Conservation (phyloP, 208 protist genomes). For the Balamuthia mandrillaris region DNA sequence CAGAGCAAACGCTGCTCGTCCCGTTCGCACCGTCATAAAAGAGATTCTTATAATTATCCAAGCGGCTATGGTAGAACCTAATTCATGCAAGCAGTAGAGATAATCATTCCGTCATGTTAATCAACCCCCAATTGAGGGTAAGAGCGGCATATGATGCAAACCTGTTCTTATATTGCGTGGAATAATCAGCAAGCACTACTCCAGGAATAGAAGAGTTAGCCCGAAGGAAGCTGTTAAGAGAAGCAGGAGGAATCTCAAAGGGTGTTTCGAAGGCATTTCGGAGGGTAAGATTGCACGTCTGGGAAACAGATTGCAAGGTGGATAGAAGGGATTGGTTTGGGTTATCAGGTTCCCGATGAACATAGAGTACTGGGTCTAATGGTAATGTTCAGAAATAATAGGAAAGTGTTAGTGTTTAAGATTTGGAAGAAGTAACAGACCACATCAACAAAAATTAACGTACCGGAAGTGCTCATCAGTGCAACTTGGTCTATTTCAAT, state of each 20-base stretch:
- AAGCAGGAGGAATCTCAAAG: slow-evolving; percentile 10
- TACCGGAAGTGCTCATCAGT: too few relatives aligned
- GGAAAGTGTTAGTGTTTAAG: neutral
- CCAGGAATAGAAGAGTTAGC: slow-evolving; percentile 1
- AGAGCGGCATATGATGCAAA: neutral
- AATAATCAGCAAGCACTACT: neutral
- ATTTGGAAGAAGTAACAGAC: neutral
- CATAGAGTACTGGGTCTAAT: neutral
- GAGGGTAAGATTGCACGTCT: neutral
- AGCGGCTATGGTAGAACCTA: slow-evolving; percentile 12
- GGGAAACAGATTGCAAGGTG: neutral
- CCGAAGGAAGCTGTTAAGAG: slow-evolving; percentile 5
- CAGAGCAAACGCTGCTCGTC: neutral
- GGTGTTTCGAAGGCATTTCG: neutral
- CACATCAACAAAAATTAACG: neutral
- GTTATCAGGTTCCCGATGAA: neutral
- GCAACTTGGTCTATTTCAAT: too few relatives aligned
- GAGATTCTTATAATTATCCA: neutral
- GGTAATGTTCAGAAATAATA: neutral
- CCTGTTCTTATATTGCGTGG: neutral
- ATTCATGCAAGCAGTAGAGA: neutral
- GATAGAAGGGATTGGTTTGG: neutral
- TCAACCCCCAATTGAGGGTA: neutral
- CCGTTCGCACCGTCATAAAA: too few relatives aligned
- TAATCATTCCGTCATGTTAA: neutral